Evolutionary conservation across 169 alveolate genomes (phyloP), one percentile per base, ranked within the genome.

Genomic region (Hammondia hammondi): DNA sequence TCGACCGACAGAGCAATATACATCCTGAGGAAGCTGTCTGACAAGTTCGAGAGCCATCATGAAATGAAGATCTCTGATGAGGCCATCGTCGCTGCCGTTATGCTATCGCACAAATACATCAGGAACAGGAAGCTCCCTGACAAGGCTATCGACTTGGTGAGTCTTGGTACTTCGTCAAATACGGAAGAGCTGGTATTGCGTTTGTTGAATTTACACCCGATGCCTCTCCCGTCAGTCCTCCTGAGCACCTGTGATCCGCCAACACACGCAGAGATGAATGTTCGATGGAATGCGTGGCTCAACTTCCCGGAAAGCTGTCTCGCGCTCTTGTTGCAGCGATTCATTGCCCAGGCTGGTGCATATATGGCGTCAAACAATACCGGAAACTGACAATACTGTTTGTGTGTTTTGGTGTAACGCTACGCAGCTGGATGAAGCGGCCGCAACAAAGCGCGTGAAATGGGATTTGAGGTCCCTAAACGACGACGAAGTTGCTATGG

Each of bases 111-210:
- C 94, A 94, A 98, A 17, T 97, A 97, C 88, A 96, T 97, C n/a
- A 97, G 95, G n/a, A 96, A 96, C 32, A 94, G 98, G 12, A 96
- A 94, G 89, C 94, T 97, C 39, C 98, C 98, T 7, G 98, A 97
- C 92, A 97, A 97, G 91, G 98, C 98, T 17, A 96, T 97, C 39
- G 98, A 97, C 91, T 95, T 97, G 14, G 95, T 97, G 29, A 48
- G 87, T n/a, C 10, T 0, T 6, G 87, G 6, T 32, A 29, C 87
- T 12, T 17, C 4, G 27, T 4, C 87, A 67, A 27, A 67, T 9
- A 27, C 10, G 3, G 32, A 67, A 67, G 77, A 67, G 35, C 77
- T 21, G 32, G 32, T 67, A 29, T 52, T 52, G 61, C 61, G 3
- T 52, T 52, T 52, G 5, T 14, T 52, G 9, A 52, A 52, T 14